A percentile compares a stretch with the other conserved stretches of the same genome.
phyloP scores from a whole-genome alignment of 2,329 filamentous ascomycete species.

The Torrubiellomyces zombiae region DNA sequence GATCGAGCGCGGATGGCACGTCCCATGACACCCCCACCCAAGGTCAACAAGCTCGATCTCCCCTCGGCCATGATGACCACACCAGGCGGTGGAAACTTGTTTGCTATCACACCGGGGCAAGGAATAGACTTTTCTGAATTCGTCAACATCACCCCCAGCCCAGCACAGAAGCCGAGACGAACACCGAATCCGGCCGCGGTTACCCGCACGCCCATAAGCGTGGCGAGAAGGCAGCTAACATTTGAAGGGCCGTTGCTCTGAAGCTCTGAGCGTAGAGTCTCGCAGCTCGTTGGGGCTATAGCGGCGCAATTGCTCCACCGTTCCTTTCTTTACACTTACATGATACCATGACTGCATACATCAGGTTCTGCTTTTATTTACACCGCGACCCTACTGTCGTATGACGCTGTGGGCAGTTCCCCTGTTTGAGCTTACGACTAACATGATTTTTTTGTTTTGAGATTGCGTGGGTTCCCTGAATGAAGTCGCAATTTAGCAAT shows the following conservation, averaged over 20 bases:
- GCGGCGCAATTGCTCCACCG: conserved; percentile 4
- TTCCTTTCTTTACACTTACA: conserved; percentile 11
- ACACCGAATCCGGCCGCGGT: conserved; percentile 46
- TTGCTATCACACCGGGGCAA: conserved; percentile 65
- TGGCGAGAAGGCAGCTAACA: conserved; percentile 60
- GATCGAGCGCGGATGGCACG: conserved; percentile 39
- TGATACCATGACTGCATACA: conserved; percentile 20
- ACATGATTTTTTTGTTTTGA: too few species aligned
- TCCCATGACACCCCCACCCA: conserved; percentile 61
- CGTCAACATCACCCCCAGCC: conserved; percentile 91
- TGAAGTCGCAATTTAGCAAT: too few species aligned
- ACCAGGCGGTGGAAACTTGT: conserved; percentile 52
- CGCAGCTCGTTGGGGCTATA: too few species aligned
- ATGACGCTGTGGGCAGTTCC: too few species aligned
- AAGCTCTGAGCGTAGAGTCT: too few species aligned
- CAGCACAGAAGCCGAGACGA: conserved; percentile 78
- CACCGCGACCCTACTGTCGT: too few species aligned
- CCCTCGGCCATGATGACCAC: conserved; percentile 85
- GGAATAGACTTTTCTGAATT: conserved; percentile 90
- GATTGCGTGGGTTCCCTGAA: too few species aligned
- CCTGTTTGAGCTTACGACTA: too few species aligned
- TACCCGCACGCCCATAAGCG: conserved; percentile 41
- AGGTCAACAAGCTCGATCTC: conserved; percentile 47
- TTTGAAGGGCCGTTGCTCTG: conserved; percentile 58
- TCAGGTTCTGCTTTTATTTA: conserved; percentile 1